Evolutionary conservation across 805 yeast species (phyloP), one percentile per base, ranked within the genome.

Genomic region (Priceomyces fermenticarens): DNA sequence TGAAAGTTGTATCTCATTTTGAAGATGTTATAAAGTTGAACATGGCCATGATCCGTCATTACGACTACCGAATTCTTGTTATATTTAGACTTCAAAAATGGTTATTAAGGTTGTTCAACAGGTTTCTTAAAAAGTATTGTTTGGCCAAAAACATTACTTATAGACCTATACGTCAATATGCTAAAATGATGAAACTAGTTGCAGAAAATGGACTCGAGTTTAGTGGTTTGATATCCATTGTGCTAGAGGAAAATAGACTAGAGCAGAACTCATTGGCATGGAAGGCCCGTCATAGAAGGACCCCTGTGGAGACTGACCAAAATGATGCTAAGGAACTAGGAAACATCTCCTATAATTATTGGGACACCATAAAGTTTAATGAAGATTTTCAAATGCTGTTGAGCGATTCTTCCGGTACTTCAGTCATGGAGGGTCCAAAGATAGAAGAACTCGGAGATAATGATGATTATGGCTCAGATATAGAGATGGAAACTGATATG

Each of bases 31-130:
- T 54, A n/a, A 33, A 40, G 15, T 46, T 49, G 7, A 51, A 53
- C 16, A 34, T 49, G 16, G 48, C 52, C 33, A 32, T 68, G 12
- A 48, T 65, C 14, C 47, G 35, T 17, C 59, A 63, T 54, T 56
- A 54, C 40, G 55, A 52, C 41, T 56, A 54, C n/a, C 38, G 47
- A n/a, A 41, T 52, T 9, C 15, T 69, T 14, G 39, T 69, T 11
- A 43, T 52, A 2, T 50, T 47, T 23, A 55, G 52, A 30, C 67
- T 65, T 44, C 68, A 67, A 42, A 30, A 38, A 33, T 70, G 75
- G 75, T 51, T 58, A 9, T 36, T 61, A 10, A 47, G 67, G 30
- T 48, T 70, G 39, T 68, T 69, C 49, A 67, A 67, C 46, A 36
- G 52, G 16, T 70, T 67, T 46, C 47, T 65, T 4, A 45, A 46